phyloP scores from a whole-genome alignment of 2,329 filamentous ascomycete genomes.

The Blastomyces percursus region DNA sequence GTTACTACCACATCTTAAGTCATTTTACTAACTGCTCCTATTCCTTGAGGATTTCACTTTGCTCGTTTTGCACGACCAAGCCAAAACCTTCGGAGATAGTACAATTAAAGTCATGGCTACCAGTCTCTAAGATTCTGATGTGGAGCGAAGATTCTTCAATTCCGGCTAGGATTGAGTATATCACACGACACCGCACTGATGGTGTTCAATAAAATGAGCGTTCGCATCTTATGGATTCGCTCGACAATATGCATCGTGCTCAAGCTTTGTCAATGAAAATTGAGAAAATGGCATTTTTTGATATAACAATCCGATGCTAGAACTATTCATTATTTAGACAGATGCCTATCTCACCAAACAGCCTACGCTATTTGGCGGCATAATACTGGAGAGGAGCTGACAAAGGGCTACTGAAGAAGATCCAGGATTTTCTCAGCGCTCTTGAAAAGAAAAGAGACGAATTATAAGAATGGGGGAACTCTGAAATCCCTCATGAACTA shows the following conservation, averaged over 20 bases:
- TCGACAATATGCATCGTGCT: conserved; percentile 27
- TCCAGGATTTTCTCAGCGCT: no score
- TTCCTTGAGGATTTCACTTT: not conserved
- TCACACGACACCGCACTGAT: conserved; percentile 29
- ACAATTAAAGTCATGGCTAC: conserved; percentile 17
- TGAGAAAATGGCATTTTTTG: conserved; percentile 22
- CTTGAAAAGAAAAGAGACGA: no score
- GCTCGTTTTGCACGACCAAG: not conserved
- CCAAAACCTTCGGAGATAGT: conserved; percentile 11
- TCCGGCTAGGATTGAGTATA: conserved; percentile 29
- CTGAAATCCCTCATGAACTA: no score
- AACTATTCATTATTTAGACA: not conserved
- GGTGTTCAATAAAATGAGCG: conserved; percentile 25
- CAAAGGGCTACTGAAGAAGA: no score
- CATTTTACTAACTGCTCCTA: not conserved
- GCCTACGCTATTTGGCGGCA: no score
- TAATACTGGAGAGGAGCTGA: not conserved
- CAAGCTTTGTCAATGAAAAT: conserved; percentile 22
- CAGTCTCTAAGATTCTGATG: conserved; percentile 18
- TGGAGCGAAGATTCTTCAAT: conserved; percentile 22
- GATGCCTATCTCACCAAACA: not conserved
- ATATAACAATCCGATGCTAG: conserved; percentile 14
- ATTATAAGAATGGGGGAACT: no score
- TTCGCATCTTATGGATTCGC: conserved; percentile 26
- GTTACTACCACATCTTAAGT: conserved; percentile 18